Evolutionary conservation across 257 asterid genomes (phyloP), one percentile per base, ranked within the genome.

Genomic region (Solanum stenotomum): DNA sequence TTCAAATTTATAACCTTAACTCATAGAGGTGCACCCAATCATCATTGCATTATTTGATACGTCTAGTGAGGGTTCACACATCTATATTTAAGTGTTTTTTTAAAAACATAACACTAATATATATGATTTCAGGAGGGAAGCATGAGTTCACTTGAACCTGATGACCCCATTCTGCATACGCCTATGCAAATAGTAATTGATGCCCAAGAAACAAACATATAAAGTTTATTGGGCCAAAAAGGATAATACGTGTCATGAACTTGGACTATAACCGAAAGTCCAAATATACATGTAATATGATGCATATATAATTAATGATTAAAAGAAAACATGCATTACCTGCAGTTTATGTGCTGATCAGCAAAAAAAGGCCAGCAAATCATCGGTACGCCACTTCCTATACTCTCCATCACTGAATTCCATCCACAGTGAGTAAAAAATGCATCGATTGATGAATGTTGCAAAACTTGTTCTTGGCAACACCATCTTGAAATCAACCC

Each of bases 341-440:
- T 86, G 8, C 93, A 89, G 38, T 91, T 92, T 10, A 86, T 82
- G 5, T 87, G 93, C 44, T 93, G 95, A 33, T 93, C 95, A 3
- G 94, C 92, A 4, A 91, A 92, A 86, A 89, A 91, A 0, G 95
- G 93, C 92, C 94, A 93, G 11, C 95, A 93, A 2, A 93, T 56
- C 90, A 93, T 89, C 0, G 94, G 92, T 27, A 92, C 91, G 4
- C 94, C 94, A 9, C 89, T 56, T 27, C 84, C 77, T 63, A 93
- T 29, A 86, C 95, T 93, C 59, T 93, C 95, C 2, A 74, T 38
- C 12, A 88, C 77, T 2, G 93, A 92, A 59, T 91, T 93, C 93
- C 95, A 92, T n/a, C 95, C 94, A 15, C 94, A 89, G 31, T 92
- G 94, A 3, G 91, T 91, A 77, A 92, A 87, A 40, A 93, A 92